Evolutionary conservation across 2,329 filamentous ascomycete genomes (phyloP), one percentile per base, ranked within the genome.

Genomic region (Hypoxylon sp.): DNA sequence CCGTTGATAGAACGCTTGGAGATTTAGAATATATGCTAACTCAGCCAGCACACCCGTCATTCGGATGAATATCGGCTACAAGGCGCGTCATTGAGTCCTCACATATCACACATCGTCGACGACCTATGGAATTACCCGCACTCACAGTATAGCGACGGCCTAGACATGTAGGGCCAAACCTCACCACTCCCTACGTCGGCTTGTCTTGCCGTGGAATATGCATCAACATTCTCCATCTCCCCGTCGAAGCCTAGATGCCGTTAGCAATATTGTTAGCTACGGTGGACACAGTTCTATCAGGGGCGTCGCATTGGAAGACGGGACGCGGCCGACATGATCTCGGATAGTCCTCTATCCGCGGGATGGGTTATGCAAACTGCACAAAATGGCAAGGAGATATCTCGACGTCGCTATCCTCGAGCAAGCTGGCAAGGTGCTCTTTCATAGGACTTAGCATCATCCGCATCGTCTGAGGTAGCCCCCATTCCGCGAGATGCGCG

Each of bases 401-500:
- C 59, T 62, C 2, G 62, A 66, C 33, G 59, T 66, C 11, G 5
- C 64, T 5, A 62, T 64, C 15, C 52, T 61, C 8, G 62, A 63
- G 31, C 17, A 41, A 2, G n/a, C 40, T 13, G 62, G n/a, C n/a
- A n/a, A n/a, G n/a, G n/a, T n/a, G n/a, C n/a, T n/a, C n/a, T n/a
- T n/a, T n/a, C n/a, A n/a, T n/a, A n/a, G n/a, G n/a, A n/a, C n/a
- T n/a, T n/a, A n/a, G n/a, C n/a, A n/a, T n/a, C n/a, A n/a, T n/a
- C n/a, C n/a, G n/a, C n/a, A n/a, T n/a, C n/a, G n/a, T n/a, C n/a
- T n/a, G n/a, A n/a, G n/a, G n/a, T n/a, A n/a, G n/a, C n/a, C n/a
- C n/a, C n/a, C n/a, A n/a, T n/a, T n/a, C n/a, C n/a, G n/a, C n/a
- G n/a, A n/a, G n/a, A n/a, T n/a, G n/a, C n/a, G n/a, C n/a, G n/a